Conservation (phyloP, 192 early-diverging fungal species). For the Diversispora epigaea region DNA sequence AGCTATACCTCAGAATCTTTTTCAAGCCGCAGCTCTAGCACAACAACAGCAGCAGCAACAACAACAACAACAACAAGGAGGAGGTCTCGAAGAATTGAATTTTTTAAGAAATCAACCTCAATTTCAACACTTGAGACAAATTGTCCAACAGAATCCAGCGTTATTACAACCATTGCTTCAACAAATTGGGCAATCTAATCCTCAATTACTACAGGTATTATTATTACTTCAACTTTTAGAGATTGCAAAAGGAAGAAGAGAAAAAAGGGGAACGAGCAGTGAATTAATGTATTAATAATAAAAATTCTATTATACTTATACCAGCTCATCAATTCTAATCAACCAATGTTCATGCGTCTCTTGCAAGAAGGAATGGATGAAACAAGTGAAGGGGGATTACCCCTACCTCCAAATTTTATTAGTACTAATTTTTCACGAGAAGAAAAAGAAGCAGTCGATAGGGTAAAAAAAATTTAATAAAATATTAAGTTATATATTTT, state of each 20-base stretch:
- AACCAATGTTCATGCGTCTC: slow-evolving; percentile 75
- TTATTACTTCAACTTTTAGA: not conserved
- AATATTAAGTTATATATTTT: slow-evolving; percentile 1
- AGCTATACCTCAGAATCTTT: slow-evolving; percentile 57
- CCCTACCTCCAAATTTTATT: slow-evolving; percentile 64
- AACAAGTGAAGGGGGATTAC: slow-evolving; percentile 42
- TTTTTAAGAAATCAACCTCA: slow-evolving; percentile 78
- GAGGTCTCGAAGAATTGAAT: slow-evolving; percentile 42
- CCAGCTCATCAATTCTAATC: slow-evolving; percentile 71
- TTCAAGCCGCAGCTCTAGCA: slow-evolving; percentile 52
- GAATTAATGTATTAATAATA: slow-evolving; percentile 32
- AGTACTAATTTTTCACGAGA: slow-evolving; percentile 66
- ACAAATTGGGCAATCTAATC: slow-evolving; percentile 82
- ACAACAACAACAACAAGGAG: slow-evolving; percentile 39
- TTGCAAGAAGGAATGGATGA: slow-evolving; percentile 64
- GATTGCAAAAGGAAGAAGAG: too few species aligned
- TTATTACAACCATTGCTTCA: slow-evolving; percentile 83
- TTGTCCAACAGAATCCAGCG: slow-evolving; percentile 83
- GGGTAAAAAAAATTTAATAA: slow-evolving; percentile 54
- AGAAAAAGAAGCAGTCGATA: slow-evolving; percentile 87
- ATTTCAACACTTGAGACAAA: slow-evolving; percentile 87
- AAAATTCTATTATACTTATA: not conserved
- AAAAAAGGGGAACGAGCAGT: too few species aligned
- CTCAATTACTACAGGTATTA: slow-evolving; percentile 68
- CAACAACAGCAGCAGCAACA: slow-evolving; percentile 35